These are phyloP conservation scores for Trichophyton equinum DNA, from an alignment of 2,329 filamentous ascomycete species.

Conservation along the genomic window DNA sequence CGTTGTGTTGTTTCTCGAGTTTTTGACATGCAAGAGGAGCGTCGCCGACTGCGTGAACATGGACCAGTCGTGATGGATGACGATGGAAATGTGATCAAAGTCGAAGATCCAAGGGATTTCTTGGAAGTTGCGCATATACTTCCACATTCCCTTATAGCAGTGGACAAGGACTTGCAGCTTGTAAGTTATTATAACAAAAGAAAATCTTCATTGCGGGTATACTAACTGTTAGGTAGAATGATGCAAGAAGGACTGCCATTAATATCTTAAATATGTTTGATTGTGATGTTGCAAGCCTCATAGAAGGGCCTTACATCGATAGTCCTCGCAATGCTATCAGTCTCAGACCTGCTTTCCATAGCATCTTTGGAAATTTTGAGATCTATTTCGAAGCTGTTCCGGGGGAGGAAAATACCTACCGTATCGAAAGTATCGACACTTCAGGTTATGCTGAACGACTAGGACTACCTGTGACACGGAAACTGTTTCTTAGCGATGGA, in stretches of 20 bases:
- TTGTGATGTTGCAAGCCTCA: conserved; percentile 23
- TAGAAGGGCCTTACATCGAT: conserved; percentile 30
- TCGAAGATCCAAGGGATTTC: conserved; percentile 11
- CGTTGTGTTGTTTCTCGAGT: conserved; percentile 14
- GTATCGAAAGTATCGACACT: conserved; percentile 16
- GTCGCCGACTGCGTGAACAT: conserved; percentile 7
- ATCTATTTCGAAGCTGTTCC: conserved; percentile 7
- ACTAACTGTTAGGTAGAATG: conserved; percentile 7
- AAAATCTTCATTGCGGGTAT: no score
- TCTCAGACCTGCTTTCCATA: conserved; percentile 19
- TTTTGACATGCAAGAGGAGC: conserved; percentile 13
- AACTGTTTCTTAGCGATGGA: conserved; percentile 14
- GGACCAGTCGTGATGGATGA: conserved; percentile 13
- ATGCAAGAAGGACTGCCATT: conserved; percentile 23
- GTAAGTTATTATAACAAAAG: conserved; percentile 6
- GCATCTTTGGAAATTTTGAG: conserved; percentile 18
- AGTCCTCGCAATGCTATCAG: conserved; percentile 30
- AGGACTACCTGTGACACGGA: conserved; percentile 11
- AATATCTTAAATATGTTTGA: conserved; percentile 34
- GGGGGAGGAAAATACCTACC: conserved; percentile 17
- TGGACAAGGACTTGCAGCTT: conserved; percentile 8
- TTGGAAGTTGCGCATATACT: conserved; percentile 14
- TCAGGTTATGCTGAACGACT: conserved; percentile 2
- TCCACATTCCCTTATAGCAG: conserved; percentile 13
- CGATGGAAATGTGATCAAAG: conserved; percentile 11